phyloP scores from a whole-genome alignment of 805 yeast genomes.

The Candida oleophila region DNA sequence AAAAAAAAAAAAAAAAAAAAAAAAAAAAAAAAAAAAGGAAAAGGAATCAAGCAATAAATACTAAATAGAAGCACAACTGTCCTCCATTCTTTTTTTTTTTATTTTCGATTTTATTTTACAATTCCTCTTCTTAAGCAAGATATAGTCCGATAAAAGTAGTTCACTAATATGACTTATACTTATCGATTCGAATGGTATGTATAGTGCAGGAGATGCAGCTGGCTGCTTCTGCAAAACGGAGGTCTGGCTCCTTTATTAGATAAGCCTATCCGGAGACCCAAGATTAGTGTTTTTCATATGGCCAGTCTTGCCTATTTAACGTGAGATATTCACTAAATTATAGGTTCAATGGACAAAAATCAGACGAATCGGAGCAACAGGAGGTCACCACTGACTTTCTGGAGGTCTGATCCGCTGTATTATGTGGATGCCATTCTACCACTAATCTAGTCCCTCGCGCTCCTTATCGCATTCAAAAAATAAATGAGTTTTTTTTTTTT shows the following conservation, averaged over 20 bases:
- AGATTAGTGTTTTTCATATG: too few species aligned
- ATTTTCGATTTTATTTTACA: neutral
- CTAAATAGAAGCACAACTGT: neutral
- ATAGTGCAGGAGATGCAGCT: too few species aligned
- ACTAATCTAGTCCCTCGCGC: too few species aligned
- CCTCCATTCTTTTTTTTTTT: neutral
- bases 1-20: neutral
- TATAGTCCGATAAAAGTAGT: neutral
- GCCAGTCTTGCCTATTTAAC: too few species aligned
- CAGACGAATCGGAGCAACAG: too few species aligned
- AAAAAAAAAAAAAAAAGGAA: neutral
- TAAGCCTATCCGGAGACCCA: too few species aligned
- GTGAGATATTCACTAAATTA: too few species aligned
- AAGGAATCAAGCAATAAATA: neutral
- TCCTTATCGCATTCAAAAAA: neutral
- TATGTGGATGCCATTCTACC: too few species aligned
- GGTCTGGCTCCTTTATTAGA: neutral
- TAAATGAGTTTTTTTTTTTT: too few species aligned
- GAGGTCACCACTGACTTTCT: too few species aligned
- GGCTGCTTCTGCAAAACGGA: neutral
- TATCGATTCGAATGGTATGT: conserved; percentile 5
- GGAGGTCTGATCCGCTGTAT: too few species aligned
- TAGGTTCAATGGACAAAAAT: too few species aligned
- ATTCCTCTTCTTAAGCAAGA: neutral
- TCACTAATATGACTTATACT: neutral